Conservation (phyloP, 805 yeast genomes). For the Pichia gijzeniarum region DNA sequence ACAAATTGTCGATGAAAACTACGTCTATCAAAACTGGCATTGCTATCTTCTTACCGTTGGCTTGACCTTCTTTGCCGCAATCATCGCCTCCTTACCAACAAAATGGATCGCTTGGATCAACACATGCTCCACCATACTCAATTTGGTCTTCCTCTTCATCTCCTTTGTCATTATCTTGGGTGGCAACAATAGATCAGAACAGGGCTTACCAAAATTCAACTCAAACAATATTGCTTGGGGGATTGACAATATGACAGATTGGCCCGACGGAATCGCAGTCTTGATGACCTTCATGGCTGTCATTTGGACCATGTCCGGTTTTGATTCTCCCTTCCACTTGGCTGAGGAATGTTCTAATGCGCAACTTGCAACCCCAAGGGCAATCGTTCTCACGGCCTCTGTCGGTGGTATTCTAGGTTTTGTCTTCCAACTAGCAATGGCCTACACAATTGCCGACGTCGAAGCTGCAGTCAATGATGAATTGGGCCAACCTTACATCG, state of each 20-base stretch:
- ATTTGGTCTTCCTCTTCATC: slow-evolving; percentile 42
- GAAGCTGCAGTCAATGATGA: slow-evolving; percentile 40
- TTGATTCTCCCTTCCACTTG: slow-evolving; percentile 68
- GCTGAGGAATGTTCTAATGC: slow-evolving; percentile 71
- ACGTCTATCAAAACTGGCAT: slow-evolving; percentile 42
- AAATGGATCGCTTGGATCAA: slow-evolving; percentile 47
- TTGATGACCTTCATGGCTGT: slow-evolving; percentile 55
- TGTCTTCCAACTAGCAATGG: slow-evolving; percentile 51
- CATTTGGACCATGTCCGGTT: slow-evolving; percentile 70
- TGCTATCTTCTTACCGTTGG: slow-evolving; percentile 45
- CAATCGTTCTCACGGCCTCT: slow-evolving; percentile 52
- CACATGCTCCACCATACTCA: slow-evolving; percentile 42
- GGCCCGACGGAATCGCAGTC: slow-evolving; percentile 56
- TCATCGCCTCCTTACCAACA: slow-evolving; percentile 49
- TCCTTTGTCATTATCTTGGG: slow-evolving; percentile 50
- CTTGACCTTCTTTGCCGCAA: slow-evolving; percentile 41
- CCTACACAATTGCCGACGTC: slow-evolving; percentile 52
- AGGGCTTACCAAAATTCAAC: slow-evolving; percentile 43
- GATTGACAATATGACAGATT: slow-evolving; percentile 51
- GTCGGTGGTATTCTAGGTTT: slow-evolving; percentile 53
- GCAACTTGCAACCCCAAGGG: slow-evolving; percentile 56
- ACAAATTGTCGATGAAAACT: slow-evolving; percentile 34
- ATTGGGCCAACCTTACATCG: slow-evolving; percentile 55
- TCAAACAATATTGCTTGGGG: slow-evolving; percentile 46
- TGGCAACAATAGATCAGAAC: slow-evolving; percentile 35